Conservation (phyloP, 192 early-diverging fungal species). For the Coemansia sp. region DNA sequence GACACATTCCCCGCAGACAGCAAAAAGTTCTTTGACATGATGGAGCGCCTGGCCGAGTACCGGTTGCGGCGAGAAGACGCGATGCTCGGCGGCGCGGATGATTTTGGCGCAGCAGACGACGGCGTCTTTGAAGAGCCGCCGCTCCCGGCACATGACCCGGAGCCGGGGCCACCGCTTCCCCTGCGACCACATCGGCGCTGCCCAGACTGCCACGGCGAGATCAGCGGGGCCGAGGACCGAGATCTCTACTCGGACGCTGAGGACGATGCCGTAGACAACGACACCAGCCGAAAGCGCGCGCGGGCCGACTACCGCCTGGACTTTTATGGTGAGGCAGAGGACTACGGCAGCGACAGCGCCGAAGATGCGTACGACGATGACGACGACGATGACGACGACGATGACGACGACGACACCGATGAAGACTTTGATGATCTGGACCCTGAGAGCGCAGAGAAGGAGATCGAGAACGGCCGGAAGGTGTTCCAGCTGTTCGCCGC, state of each 20-base stretch:
- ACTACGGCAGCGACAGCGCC: neutral
- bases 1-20: slow-evolving; percentile 68
- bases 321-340: slow-evolving; percentile 3
- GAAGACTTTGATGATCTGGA: slow-evolving; percentile 60
- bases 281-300: slow-evolving; percentile 17
- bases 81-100: slow-evolving; percentile 20
- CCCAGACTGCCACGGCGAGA: slow-evolving; percentile 43
- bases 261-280: neutral
- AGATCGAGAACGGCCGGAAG: slow-evolving; percentile 85
- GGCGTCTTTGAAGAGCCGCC: slow-evolving; percentile 36
- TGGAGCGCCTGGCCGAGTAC: slow-evolving; percentile 89
- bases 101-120: slow-evolving; percentile 35
- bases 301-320: slow-evolving; percentile 15
- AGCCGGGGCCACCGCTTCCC: slow-evolving; percentile 40
- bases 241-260: slow-evolving; percentile 14
- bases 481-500: slow-evolving; percentile 97
- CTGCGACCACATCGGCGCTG: slow-evolving; percentile 14
- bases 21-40: slow-evolving; percentile 92
- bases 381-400: slow-evolving; percentile 51
- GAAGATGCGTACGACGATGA: slow-evolving; percentile 22
- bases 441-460: slow-evolving; percentile 66
- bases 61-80: slow-evolving; percentile 77
- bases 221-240: slow-evolving; percentile 26
- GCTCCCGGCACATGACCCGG: slow-evolving; percentile 2
- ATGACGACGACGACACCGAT: slow-evolving; percentile 58